Percentiles rank a stretch among this genome's conserved stretches.
Conservation (phyloP, 306 rosid species). For the Cucumis cinereus region DNA sequence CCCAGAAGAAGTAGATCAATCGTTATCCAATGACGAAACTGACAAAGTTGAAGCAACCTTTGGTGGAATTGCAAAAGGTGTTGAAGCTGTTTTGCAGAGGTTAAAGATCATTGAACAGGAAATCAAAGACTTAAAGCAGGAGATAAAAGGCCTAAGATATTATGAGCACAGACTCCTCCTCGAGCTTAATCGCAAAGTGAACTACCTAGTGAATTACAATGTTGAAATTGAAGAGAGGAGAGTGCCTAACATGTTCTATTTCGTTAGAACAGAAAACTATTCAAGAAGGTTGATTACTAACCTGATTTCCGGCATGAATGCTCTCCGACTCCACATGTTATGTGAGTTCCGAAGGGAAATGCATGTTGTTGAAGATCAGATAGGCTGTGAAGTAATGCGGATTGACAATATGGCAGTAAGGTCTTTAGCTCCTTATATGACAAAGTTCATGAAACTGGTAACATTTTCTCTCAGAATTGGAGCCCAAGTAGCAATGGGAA, state of each 20-base stretch:
- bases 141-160: conserved; percentile 84
- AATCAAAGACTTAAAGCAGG: conserved; percentile 89
- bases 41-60: conserved; percentile 56
- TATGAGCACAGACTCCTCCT: conserved; percentile 77
- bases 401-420: conserved; percentile 67
- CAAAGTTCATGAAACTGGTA: conserved; percentile 72
- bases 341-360: conserved; percentile 76
- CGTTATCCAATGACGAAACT: conserved; percentile 30
- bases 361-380: conserved; percentile 91
- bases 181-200: conserved; percentile 76
- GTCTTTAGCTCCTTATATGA: conserved; percentile 78
- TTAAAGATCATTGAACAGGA: conserved; percentile 93
- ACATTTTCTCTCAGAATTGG: conserved; percentile 88
- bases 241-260: conserved; percentile 85
- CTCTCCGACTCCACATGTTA: conserved; percentile 84
- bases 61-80: conserved; percentile 96
- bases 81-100: conserved; percentile 74
- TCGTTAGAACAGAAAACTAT: conserved; percentile 76
- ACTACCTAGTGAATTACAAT: conserved; percentile 68
- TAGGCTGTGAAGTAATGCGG: conserved; percentile 86
- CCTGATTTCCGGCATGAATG: conserved; percentile 73
- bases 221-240: conserved; percentile 85
- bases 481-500: conserved; percentile 89
- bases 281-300: conserved; percentile 67
- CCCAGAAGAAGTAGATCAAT: conserved; percentile 36